Conservation (phyloP, 371 early-diverging fungal genomes). For the Batkoa obscura region DNA sequence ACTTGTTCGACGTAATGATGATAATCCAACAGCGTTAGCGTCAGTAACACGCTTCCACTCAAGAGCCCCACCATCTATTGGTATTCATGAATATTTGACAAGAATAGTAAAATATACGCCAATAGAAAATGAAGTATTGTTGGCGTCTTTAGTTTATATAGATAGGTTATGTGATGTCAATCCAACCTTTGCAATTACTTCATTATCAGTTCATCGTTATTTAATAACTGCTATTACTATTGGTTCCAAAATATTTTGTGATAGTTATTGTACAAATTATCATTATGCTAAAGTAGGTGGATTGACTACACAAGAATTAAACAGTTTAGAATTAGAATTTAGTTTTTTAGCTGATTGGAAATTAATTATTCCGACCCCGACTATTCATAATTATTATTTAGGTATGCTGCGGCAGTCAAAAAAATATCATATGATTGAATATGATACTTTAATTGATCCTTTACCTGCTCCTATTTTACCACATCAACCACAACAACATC, state of each 20-base stretch:
- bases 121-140: slow-evolving; percentile 67
- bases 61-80: slow-evolving; percentile 80
- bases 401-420: slow-evolving; percentile 56
- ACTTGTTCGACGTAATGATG: slow-evolving; percentile 68
- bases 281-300: slow-evolving; percentile 94
- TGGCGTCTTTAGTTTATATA: slow-evolving; percentile 77
- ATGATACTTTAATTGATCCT: too few species aligned
- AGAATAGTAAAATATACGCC: slow-evolving; percentile 80
- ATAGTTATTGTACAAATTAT: slow-evolving; percentile 66
- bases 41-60: slow-evolving; percentile 92
- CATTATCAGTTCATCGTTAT: slow-evolving; percentile 85
- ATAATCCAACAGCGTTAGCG: slow-evolving; percentile 56
- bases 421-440: slow-evolving; percentile 9
- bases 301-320: slow-evolving; percentile 75
- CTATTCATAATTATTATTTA: slow-evolving; percentile 71
- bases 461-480: too few species aligned
- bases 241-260: slow-evolving; percentile 71
- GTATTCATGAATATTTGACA: slow-evolving; percentile 54
- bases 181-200: slow-evolving; percentile 73
- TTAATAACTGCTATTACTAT: slow-evolving; percentile 81
- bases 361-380: slow-evolving; percentile 33
- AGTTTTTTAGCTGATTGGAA: slow-evolving; percentile 76
- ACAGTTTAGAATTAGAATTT: slow-evolving; percentile 87
- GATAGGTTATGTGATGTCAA: slow-evolving; percentile 68
- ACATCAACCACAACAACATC: too few species aligned